Evolutionary conservation across 495 filamentous ascomycete species (phyloP).

Genomic region (Tuber magnatum): DNA sequence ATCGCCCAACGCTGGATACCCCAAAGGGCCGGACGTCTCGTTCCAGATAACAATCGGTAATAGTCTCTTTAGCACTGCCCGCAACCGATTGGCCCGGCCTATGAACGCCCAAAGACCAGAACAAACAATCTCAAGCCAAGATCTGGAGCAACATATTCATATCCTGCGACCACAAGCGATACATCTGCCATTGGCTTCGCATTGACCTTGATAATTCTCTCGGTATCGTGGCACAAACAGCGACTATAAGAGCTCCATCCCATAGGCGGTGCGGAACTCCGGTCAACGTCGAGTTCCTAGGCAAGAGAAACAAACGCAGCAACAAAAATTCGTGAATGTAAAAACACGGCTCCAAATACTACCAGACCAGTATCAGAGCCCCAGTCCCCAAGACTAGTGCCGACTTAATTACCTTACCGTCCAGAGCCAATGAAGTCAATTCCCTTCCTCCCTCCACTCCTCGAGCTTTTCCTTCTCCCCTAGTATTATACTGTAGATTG

Average conservation of each 20-base stretch:
- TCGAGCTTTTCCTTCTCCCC: no score
- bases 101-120: no score
- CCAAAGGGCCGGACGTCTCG: no score
- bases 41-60: constrained; percentile 59
- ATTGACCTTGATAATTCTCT: constrained; percentile 48
- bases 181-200: constrained; percentile 53
- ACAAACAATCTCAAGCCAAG: constrained; percentile 49
- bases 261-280: constrained; percentile 28
- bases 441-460: no score
- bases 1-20: constrained; percentile 52
- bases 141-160: constrained; percentile 52
- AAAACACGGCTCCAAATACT: no score
- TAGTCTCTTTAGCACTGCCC: constrained; percentile 14
- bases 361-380: no score
- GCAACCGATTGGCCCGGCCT: neutral
- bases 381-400: no score
- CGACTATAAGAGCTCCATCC: constrained; percentile 55
- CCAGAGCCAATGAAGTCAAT: no score
- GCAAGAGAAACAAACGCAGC: no score
- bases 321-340: no score
- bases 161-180: constrained; percentile 49
- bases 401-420: no score
- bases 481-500: no score
- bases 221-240: constrained; percentile 49
- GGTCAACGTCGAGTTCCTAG: constrained; percentile 11